Conservation (phyloP, 371 early-diverging fungal species). For the Catenaria anguillulae region DNA sequence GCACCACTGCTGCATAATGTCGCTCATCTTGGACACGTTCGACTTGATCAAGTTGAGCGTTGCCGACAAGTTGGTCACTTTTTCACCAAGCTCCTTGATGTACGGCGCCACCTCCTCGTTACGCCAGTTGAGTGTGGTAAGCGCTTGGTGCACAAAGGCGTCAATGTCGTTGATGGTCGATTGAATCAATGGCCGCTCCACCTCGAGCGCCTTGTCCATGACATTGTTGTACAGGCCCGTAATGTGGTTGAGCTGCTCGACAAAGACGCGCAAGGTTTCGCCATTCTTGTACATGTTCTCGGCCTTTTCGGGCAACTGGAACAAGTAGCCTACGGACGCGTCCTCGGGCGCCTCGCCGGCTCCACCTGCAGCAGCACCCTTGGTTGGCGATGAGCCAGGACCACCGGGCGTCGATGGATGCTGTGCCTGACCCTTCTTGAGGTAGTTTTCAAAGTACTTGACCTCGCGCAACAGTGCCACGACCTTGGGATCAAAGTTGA, state of each 20-base stretch:
- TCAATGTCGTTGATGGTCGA: conserved; percentile 29
- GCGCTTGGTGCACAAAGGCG: conserved; percentile 22
- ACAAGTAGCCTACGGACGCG: neutral
- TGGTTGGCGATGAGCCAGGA: neutral
- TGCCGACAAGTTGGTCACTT: conserved; percentile 29
- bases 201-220: conserved; percentile 29
- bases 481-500: conserved; percentile 48
- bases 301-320: conserved; percentile 32
- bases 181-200: conserved; percentile 38
- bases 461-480: conserved; percentile 42
- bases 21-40: conserved; percentile 34
- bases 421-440: conserved; percentile 19
- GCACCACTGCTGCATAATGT: conserved; percentile 38
- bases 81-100: conserved; percentile 21
- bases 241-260: conserved; percentile 35
- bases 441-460: conserved; percentile 32
- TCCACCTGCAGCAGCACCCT: no score
- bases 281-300: conserved; percentile 31
- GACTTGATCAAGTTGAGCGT: conserved; percentile 32
- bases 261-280: conserved; percentile 34
- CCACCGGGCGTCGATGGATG: conserved; percentile 4
- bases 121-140: conserved; percentile 17
- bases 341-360: neutral
- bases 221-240: conserved; percentile 33
- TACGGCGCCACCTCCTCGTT: conserved; percentile 25